Evolutionary conservation across 148 eudicot species (phyloP).

Genomic region (Polygonum aviculare): DNA sequence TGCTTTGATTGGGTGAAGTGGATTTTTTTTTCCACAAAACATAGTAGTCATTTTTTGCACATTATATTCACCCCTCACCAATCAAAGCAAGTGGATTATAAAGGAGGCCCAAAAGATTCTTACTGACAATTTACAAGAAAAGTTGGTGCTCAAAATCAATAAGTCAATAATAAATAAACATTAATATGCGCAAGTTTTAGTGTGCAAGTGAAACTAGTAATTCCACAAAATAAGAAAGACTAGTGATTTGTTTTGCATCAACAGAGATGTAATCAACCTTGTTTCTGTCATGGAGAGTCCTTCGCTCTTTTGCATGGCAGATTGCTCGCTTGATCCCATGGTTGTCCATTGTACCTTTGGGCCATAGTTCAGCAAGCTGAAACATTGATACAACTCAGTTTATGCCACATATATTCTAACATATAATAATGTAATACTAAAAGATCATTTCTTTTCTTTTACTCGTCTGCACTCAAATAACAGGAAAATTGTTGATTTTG

Average conservation of each 20-base stretch:
- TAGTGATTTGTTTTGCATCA: not conserved
- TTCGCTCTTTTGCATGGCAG: conserved; percentile 84
- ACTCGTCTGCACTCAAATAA: not conserved
- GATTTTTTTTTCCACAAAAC: no score
- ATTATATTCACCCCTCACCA: no score
- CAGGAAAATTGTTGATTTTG: not conserved
- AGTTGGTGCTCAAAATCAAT: not conserved
- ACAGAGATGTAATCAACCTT: conserved; percentile 42
- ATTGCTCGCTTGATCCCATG: conserved; percentile 95
- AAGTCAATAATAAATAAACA: no score
- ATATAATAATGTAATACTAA: not conserved
- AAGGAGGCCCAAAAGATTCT: no score
- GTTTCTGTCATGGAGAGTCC: conserved; percentile 26
- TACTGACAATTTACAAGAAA: not conserved
- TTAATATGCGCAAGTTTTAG: no score
- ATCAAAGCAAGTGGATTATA: no score
- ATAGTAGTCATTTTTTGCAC: no score
- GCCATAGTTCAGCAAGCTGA: conserved; percentile 97
- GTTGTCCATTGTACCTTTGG: conserved; percentile 82
- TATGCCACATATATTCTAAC: not conserved
- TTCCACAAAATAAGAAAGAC: not conserved
- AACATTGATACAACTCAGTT: conserved; percentile 13
- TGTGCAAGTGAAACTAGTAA: not conserved
- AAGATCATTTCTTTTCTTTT: not conserved
- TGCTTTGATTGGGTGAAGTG: no score